A percentile compares a stretch with the other conserved stretches of the same genome.
phyloP scores from a whole-genome alignment of 805 yeast genomes.

The Huiozyma sinensis region DNA sequence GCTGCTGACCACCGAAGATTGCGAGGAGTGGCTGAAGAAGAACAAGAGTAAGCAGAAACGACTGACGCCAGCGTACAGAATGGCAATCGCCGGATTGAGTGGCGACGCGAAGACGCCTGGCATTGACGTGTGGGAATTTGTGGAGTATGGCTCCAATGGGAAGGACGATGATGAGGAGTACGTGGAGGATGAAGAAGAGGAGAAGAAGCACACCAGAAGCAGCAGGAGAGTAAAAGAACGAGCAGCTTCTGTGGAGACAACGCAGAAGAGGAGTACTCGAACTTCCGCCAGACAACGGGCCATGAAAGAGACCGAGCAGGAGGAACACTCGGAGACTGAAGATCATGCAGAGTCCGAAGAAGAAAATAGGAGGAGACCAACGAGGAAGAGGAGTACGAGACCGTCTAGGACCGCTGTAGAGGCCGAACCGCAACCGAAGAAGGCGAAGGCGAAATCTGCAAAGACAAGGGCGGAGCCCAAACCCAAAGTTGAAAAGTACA shows the following conservation, averaged over 20 bases:
- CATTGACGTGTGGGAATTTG: conserved; percentile 26
- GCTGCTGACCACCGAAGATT: conserved; percentile 13
- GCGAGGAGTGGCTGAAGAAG: conserved; percentile 23
- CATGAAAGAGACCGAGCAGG: conserved; percentile 18
- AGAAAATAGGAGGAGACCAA: conserved; percentile 4
- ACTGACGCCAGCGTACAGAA: conserved; percentile 36
- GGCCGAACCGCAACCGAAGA: conserved; percentile 5
- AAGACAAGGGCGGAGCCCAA: conserved; percentile 7
- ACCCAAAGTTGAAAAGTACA: conserved; percentile 10
- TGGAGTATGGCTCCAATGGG: conserved; percentile 26
- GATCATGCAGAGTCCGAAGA: conserved; percentile 2
- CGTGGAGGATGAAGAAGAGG: conserved; percentile 25
- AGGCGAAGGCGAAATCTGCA: conserved; percentile 6
- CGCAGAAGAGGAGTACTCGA: conserved; percentile 9
- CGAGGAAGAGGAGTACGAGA: conserved; percentile 8
- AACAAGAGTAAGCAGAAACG: conserved; percentile 31
- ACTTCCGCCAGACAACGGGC: conserved; percentile 11
- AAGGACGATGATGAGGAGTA: conserved; percentile 25
- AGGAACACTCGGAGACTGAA: conserved; percentile 24
- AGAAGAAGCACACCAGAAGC: neutral
- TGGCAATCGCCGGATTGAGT: conserved; percentile 34
- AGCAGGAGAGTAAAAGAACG: conserved; percentile 9
- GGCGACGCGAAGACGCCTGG: conserved; percentile 6
- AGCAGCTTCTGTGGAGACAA: conserved; percentile 2
- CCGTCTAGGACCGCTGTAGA: conserved; percentile 1